Evolutionary conservation across 257 asterid species (phyloP).

Genomic region (Salvia miltiorrhiza): DNA sequence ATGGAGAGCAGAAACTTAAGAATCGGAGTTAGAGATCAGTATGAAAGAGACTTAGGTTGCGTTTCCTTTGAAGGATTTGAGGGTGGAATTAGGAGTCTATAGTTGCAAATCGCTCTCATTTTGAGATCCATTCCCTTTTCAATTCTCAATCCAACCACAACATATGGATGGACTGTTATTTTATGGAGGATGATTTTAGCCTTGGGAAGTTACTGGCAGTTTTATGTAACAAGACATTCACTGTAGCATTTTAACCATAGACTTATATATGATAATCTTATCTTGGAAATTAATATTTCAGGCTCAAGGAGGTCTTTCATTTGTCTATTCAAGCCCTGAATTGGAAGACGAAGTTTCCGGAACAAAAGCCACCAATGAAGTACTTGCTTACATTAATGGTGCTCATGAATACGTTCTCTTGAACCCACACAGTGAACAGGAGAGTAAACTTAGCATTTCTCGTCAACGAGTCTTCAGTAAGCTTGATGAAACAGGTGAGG

Average conservation of each 20-base stretch:
- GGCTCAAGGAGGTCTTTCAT: constrained; percentile 73
- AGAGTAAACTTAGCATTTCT: constrained; percentile 27
- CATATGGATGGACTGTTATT: neutral
- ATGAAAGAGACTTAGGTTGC: neutral
- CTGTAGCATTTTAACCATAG: neutral
- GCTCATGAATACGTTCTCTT: constrained; percentile 69
- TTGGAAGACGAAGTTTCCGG: constrained; percentile 34
- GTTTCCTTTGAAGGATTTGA: too few species aligned
- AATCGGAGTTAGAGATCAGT: neutral
- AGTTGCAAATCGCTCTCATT: neutral
- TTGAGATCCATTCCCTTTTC: neutral
- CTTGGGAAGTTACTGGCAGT: neutral
- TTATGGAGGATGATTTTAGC: neutral
- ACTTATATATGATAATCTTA: neutral
- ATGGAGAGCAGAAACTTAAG: too few species aligned
- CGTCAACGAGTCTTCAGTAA: constrained; percentile 27
- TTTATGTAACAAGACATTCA: neutral
- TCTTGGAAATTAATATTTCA: constrained; percentile 29
- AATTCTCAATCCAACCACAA: neutral
- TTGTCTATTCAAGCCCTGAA: constrained; percentile 36
- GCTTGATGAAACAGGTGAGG: constrained; percentile 62
- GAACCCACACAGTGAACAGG: constrained; percentile 42
- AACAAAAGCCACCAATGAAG: constrained; percentile 31
- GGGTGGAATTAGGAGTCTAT: too few species aligned
- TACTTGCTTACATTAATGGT: constrained; percentile 60